Evolutionary conservation across 2,329 filamentous ascomycete species (phyloP).

Genomic region (Fusarium sp.): DNA sequence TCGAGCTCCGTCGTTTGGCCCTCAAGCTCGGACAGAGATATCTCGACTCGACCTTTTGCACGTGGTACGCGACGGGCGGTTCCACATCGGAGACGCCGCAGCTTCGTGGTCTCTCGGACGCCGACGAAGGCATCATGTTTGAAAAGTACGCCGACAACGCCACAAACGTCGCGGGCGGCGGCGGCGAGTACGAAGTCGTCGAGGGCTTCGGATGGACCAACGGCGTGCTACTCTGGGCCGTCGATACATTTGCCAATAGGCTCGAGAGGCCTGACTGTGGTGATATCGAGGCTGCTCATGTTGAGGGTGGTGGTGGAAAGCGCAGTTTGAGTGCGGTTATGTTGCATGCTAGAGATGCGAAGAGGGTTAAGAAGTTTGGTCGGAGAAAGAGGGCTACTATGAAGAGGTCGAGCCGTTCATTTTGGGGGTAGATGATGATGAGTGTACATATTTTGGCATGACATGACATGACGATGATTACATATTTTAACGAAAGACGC

Average conservation of each 20-base stretch:
- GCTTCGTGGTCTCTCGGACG: conserved; percentile 58
- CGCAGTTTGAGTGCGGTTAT: conserved; percentile 58
- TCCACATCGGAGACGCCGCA: conserved; percentile 65
- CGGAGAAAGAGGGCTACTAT: conserved; percentile 29
- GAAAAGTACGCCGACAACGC: conserved; percentile 75
- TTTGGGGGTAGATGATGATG: conserved; percentile 12
- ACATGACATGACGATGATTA: background rate
- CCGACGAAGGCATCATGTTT: conserved; percentile 72
- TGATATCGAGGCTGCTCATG: conserved; percentile 58
- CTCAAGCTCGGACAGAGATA: conserved; percentile 73
- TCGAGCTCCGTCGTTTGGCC: conserved; percentile 66
- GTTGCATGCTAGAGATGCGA: conserved; percentile 59
- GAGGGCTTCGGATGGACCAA: conserved; percentile 80
- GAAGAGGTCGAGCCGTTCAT: conserved; percentile 32
- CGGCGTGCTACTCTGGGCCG: conserved; percentile 75
- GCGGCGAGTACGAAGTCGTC: conserved; percentile 77
- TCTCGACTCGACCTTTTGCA: conserved; percentile 76
- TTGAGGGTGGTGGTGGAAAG: conserved; percentile 43
- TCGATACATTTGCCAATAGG: conserved; percentile 69
- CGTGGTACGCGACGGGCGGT: conserved; percentile 76
- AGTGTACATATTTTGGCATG: background rate
- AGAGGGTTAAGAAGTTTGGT: conserved; percentile 62
- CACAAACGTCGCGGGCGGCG: conserved; percentile 71
- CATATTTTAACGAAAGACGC: background rate
- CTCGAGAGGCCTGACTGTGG: conserved; percentile 68